phyloP scores from a whole-genome alignment of 2,329 filamentous ascomycete species.

The Graphium sp. region DNA sequence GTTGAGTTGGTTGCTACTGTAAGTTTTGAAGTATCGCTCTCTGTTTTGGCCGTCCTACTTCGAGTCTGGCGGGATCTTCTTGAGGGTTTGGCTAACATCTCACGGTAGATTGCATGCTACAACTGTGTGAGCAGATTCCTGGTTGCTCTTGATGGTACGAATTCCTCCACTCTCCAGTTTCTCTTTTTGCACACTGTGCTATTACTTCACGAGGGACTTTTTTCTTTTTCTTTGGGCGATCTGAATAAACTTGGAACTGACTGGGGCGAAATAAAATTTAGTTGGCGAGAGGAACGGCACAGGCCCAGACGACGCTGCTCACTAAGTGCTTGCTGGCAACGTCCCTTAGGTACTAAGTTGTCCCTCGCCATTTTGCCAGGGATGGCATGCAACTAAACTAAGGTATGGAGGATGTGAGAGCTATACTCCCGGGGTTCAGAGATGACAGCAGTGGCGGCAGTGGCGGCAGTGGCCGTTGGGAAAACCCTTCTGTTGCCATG shows the following conservation, averaged over 20 bases:
- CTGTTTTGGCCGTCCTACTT: background rate
- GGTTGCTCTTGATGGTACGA: conserved; percentile 60
- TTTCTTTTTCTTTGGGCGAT: background rate
- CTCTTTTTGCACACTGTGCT: too few species aligned
- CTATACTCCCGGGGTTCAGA: too few species aligned
- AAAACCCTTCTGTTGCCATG: too few species aligned
- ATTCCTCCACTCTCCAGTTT: background rate
- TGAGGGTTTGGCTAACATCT: conserved; percentile 7
- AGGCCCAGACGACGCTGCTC: conserved; percentile 24
- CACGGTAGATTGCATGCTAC: conserved; percentile 45
- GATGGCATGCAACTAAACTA: too few species aligned
- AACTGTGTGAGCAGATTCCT: conserved; percentile 76
- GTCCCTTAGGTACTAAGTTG: too few species aligned
- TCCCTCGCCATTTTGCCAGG: too few species aligned
- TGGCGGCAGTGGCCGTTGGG: too few species aligned
- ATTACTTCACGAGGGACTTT: background rate
- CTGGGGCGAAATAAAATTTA: conserved; percentile 14
- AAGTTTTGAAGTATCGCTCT: conserved; percentile 11
- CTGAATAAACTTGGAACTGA: background rate
- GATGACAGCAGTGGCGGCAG: too few species aligned
- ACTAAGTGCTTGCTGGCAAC: conserved; percentile 15
- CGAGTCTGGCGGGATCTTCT: background rate
- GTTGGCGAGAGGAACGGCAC: conserved; percentile 40
- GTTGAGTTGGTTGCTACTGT: conserved; percentile 70
- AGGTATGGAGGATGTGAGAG: too few species aligned